Base-by-base conservation (phyloP, 495 filamentous ascomycete genomes). In the Geoglossum glabrum region DNA sequence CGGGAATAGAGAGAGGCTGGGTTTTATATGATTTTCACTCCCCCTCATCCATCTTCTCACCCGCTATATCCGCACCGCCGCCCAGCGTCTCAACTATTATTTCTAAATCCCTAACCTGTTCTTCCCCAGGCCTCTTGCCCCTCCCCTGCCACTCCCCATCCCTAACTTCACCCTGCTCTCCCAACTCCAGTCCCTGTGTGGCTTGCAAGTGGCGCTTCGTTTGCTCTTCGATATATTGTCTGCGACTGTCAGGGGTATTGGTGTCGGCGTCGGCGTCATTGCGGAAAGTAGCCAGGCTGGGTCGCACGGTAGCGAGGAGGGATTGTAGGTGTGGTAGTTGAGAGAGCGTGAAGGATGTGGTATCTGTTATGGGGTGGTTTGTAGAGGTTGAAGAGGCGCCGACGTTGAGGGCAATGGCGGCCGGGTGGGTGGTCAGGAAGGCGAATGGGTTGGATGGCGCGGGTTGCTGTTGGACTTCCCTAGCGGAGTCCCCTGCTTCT, bases 221-320 rank as follows among this genome's bases (percentile, higher is more conserved):
- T 58, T 86, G 77, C 57, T 74, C 74, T 69, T 93, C 87, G 49
- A 92, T 81, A 69, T 92, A 93, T 61, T 83, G 78, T 54, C 79
- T 71, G 60, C 87, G 69, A 64, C 86, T 31, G 54, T 38, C 26
- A 2, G 51, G 21, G 26, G 30, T 23, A n/a, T 15, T 36, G 13
- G n/a, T 19, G 21, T 1, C 11, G 8, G 10, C 13, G 3, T n/a
- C 21, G 57, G 15, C 15, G 21, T 17, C 26, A 27, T 13, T n/a
- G 19, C 23, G 51, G n/a, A 21, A 15, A 52, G 19, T 28, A 19
- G 43, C 2, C 13, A 51, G 28, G 56, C 17, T 25, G 8, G 27
- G 55, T 31, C 17, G 66, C 19, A 70, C 58, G 0, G 65, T 57
- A 15, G 62, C 56, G 54, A 69, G 60, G 34, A 63, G 59, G 0